Percentiles rank a stretch among this genome's conserved stretches.
phyloP scores from a whole-genome alignment of 2,329 filamentous ascomycete species.

The Cytospora leucostoma region DNA sequence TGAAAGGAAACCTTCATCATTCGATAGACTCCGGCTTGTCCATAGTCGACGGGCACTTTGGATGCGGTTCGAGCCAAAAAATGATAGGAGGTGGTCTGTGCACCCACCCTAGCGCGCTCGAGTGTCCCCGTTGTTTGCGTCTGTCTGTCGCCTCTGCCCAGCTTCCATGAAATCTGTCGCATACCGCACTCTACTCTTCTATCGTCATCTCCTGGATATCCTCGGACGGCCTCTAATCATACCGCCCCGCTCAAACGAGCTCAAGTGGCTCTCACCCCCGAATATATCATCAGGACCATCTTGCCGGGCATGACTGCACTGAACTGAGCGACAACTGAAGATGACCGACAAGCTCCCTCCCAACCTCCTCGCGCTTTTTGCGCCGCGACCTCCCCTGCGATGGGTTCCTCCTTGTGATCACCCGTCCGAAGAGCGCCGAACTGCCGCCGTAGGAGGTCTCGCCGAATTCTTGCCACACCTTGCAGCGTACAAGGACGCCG shows the following conservation, averaged over 20 bases:
- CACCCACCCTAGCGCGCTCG: slow-evolving; percentile 18
- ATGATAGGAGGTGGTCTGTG: slow-evolving; percentile 15
- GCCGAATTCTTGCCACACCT: slow-evolving; percentile 74
- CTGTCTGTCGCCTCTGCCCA: background rate
- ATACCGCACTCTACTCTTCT: slow-evolving; percentile 8
- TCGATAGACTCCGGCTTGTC: background rate
- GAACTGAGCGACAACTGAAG: slow-evolving; percentile 32
- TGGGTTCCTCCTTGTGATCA: slow-evolving; percentile 84
- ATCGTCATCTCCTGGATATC: background rate
- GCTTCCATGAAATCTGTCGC: slow-evolving; percentile 22
- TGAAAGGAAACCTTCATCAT: slow-evolving; percentile 14
- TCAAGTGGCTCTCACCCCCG: background rate
- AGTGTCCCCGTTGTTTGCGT: slow-evolving; percentile 12
- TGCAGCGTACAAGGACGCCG: slow-evolving; percentile 74
- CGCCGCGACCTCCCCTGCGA: slow-evolving; percentile 86
- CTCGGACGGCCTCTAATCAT: background rate
- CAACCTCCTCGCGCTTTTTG: slow-evolving; percentile 90
- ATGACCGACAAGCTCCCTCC: slow-evolving; percentile 98
- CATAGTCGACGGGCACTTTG: background rate
- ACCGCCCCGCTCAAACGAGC: background rate
- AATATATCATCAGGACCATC: background rate
- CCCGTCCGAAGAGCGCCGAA: slow-evolving; percentile 79
- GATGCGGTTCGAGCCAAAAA: slow-evolving; percentile 16
- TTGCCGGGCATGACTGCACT: background rate
- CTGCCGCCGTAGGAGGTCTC: slow-evolving; percentile 70